Evolutionary conservation across 164 flowering plant genomes (phyloP), one percentile per base, ranked within the genome.

Genomic region (Sedum album): DNA sequence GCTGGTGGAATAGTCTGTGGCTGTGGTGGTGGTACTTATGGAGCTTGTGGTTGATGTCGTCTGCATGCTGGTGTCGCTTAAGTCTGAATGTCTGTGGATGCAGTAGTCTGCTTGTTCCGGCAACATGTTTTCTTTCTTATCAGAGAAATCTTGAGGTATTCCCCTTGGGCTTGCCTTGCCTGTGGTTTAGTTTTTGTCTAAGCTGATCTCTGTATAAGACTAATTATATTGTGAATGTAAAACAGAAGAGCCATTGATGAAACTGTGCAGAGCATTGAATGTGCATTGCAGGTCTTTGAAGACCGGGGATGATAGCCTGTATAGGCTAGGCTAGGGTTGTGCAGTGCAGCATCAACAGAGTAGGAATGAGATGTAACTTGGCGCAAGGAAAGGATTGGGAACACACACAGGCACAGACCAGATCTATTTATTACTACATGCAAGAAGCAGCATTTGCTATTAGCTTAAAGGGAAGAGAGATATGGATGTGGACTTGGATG

Each of bases 281-380:
- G 26, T 51, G n/a, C 53, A 20, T 7, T 7, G 23, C 26, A 51
- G 57, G 57, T n/a, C 57, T 51, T 51, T n/a, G 57, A 51, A 21
- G 57, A 51, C 26, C 10, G 26, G 57, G 57, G 61, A 21, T 7
- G 60, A 3, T 48, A 17, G n/a, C 1, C 5, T n/a, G 21, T 6
- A 1, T 28, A 25, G n/a, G 61, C 15, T 35, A 35, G 38, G 38
- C 38, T 35, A 7, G 38, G 38, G 38, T 41, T 2, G 46, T 35
- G 38, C 38, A 35, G 46, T 14, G 61, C 0, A 55, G 61, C 23
- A 25, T 11, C 2, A 3, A 26, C 31, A 26, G 61, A 55, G 31
- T 55, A 55, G 61, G 61, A 55, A 55, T 55, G 61, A 55, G 61
- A 55, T 55, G 31, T 21, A 25, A 26, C 61, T 55, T 55, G 17